Conservation (phyloP, 2,329 filamentous ascomycete genomes). For the Trichoderma sp. region DNA sequence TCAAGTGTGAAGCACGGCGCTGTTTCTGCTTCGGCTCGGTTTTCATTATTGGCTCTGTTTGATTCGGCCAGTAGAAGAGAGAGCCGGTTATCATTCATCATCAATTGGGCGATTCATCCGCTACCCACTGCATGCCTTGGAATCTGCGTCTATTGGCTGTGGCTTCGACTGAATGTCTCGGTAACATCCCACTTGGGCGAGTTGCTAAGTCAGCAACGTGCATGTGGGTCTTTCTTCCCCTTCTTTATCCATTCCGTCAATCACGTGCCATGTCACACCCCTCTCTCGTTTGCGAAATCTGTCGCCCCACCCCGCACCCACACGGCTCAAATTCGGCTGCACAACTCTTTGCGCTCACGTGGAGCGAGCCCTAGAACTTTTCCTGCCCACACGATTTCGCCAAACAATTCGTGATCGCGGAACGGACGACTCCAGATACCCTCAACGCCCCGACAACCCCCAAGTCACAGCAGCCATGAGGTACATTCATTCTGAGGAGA, state of each 20-base stretch:
- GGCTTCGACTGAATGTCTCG: not conserved
- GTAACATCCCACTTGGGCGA: not conserved
- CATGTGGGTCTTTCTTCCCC: not conserved
- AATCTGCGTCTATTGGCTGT: not conserved
- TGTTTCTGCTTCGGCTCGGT: not conserved
- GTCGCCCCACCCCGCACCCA: not conserved
- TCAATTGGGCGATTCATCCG: not conserved
- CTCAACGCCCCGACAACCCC: conserved; percentile 44
- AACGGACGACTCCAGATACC: conserved; percentile 36
- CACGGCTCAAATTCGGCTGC: conserved; percentile 29
- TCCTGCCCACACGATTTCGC: conserved; percentile 43
- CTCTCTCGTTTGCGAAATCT: not conserved
- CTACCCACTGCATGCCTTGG: not conserved
- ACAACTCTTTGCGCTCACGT: conserved; percentile 35
- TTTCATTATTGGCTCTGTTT: not conserved
- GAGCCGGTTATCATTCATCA: not conserved
- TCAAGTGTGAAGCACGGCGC: not conserved
- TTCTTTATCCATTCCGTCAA: not conserved
- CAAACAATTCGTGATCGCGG: conserved; percentile 39
- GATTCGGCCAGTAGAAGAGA: not conserved
- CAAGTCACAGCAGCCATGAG: conserved; percentile 77
- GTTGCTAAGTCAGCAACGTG: not conserved
- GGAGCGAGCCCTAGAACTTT: conserved; percentile 45
- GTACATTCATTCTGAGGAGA: conserved; percentile 99
- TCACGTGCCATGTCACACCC: conserved; percentile 21